Evolutionary conservation across 148 eudicot species (phyloP).

Genomic region (Rhododendron griersonianum): DNA sequence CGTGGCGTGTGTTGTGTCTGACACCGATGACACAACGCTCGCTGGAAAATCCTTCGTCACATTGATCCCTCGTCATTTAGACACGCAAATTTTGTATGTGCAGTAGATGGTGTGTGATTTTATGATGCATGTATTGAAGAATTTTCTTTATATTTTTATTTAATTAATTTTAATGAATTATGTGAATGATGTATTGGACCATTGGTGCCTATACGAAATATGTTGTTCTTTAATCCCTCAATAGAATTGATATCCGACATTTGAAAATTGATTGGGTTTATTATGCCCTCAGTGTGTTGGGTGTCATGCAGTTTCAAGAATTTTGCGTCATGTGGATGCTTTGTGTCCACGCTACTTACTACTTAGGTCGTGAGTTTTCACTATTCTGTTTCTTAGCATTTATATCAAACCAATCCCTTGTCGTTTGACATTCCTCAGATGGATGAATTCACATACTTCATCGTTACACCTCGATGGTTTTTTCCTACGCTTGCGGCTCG

Average conservation of each 20-base stretch:
- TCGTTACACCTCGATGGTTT: constrained; percentile 38
- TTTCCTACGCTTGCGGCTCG: constrained; percentile 58
- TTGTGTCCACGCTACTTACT: neutral
- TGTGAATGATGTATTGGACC: neutral
- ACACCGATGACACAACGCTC: neutral
- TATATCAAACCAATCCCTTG: neutral
- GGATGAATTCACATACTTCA: constrained; percentile 40
- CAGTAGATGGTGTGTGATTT: neutral
- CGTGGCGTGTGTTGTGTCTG: neutral
- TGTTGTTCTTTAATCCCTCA: neutral
- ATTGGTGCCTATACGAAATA: neutral
- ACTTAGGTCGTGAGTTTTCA: neutral
- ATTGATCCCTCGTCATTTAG: neutral
- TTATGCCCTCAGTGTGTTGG: neutral
- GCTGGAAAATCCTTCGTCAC: neutral
- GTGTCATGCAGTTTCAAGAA: neutral
- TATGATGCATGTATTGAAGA: neutral
- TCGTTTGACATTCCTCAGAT: constrained; percentile 29
- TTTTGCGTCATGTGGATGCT: neutral
- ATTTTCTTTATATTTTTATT: neutral
- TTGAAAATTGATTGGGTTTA: neutral
- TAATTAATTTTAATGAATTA: neutral
- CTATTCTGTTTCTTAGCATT: neutral
- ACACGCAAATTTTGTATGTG: neutral
- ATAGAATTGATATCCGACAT: neutral